Evolutionary conservation across 352 stramenopile genomes (phyloP).

Genomic region (Phytopythium delawarense): DNA sequence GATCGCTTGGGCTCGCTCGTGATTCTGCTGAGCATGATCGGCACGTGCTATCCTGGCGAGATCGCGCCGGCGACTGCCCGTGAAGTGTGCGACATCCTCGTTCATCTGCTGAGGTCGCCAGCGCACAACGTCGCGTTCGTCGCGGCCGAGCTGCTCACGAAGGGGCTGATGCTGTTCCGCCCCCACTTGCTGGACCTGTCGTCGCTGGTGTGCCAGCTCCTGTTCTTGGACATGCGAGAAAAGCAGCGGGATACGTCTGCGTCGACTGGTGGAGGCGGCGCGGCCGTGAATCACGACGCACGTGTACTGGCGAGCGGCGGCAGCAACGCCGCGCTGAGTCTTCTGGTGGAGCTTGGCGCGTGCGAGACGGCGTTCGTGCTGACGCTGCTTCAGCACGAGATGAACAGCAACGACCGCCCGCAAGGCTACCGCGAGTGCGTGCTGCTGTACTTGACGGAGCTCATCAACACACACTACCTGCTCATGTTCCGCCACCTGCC

Average conservation of each 20-base stretch:
- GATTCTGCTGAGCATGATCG: constrained; percentile 80
- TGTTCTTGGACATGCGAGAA: constrained; percentile 72
- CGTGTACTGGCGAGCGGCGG: constrained; percentile 43
- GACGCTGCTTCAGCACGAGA: constrained; percentile 72
- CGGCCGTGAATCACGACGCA: constrained; percentile 34
- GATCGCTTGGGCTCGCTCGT: constrained; percentile 66
- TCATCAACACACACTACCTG: constrained; percentile 81
- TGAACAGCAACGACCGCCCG: constrained; percentile 70
- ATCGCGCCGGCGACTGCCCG: constrained; percentile 68
- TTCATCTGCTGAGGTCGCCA: constrained; percentile 52
- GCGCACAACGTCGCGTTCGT: constrained; percentile 60
- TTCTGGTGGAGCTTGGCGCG: constrained; percentile 74
- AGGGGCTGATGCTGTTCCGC: constrained; percentile 80
- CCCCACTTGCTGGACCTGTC: constrained; percentile 78
- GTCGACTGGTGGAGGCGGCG: constrained; percentile 15
- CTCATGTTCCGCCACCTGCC: constrained; percentile 82
- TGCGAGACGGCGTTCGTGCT: constrained; percentile 80
- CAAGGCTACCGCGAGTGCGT: constrained; percentile 71
- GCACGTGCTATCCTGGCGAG: constrained; percentile 81
- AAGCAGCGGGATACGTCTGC: constrained; percentile 41
- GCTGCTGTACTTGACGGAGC: constrained; percentile 72
- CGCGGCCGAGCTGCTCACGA: constrained; percentile 71
- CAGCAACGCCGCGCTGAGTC: constrained; percentile 67
- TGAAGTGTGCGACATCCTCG: constrained; percentile 79
- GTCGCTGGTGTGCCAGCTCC: constrained; percentile 64